Base-by-base conservation (phyloP, 352 stramenopile species). In the Phytopythium helicoides region DNA sequence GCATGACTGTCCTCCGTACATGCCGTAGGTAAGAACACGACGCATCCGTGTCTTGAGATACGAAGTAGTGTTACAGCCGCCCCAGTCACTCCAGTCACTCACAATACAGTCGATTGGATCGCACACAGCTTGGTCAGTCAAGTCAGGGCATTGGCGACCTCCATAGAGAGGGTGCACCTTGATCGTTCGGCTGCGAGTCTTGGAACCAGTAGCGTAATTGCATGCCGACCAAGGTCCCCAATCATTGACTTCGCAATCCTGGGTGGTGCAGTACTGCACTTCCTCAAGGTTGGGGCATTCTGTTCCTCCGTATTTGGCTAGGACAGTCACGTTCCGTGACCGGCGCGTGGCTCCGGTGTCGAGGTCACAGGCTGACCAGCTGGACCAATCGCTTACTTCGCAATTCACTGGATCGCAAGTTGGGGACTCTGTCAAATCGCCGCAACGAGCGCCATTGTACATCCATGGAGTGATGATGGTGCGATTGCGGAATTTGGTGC, bases 11-110 rank as follows among this genome's bases (percentile, higher is more conserved):
- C 79, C 79, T 2, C 54, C 59, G 47, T 68, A 78, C 53, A 81
- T 54, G 1, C 64, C 57, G 28, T 67, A 37, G 39, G 44, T 70
- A 2, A 66, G 41, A 37, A 73, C 58, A 12, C 19, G 52, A 4
- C 67, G 63, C 16, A 42, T 60, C 11, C 35, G 70, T 2, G 59
- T 62, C 52, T 66, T 77, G 37, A 52, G 72, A 19, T 64, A 33
- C 0, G 55, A 73, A 10, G 15, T 42, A 0, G 66, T 55, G 31
- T 86, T 57, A 39, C 76, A 89, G 0, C 54, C 65, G 0, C 73
- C 80, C 75, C 76, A 89, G 18, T 31, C 40, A 15, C 57, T 66
- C 78, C 78, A 89, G 44, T 70, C 62, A 12, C 62, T 60, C 15
- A 85, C 18, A 36, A 49, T 38, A 23, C 79, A 89, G 25, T 70